Evolutionary conservation across 305 asterid genomes (phyloP).

Genomic region (Plantago lanceolata): DNA sequence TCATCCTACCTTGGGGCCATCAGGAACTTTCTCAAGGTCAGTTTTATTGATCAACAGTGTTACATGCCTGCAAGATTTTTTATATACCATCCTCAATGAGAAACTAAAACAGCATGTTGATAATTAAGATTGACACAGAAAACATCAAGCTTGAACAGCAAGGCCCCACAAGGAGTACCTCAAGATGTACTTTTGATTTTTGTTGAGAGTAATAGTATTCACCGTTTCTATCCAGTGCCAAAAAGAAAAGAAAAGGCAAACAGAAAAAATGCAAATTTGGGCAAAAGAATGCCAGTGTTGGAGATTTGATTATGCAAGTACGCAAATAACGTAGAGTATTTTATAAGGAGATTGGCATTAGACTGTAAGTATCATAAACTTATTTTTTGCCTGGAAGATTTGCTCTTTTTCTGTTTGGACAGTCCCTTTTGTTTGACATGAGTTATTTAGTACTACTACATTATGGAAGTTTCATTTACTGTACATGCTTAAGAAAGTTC

Average conservation of each 20-base stretch:
- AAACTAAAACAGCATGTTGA: conserved; percentile 18
- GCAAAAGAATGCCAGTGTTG: no score
- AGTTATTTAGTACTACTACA: conserved; percentile 1
- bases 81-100: conserved; percentile 29
- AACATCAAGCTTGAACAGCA: conserved; percentile 17
- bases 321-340: neutral
- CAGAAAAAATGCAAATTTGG: no score
- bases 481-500: conserved; percentile 20
- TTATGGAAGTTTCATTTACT: conserved; percentile 6
- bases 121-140: conserved; percentile 13
- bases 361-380: neutral
- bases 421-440: neutral
- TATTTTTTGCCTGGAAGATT: no score
- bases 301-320: no score
- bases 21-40: conserved; percentile 74
- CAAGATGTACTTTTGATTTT: conserved; percentile 1
- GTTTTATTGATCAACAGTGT: conserved; percentile 63
- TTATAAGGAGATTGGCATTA: conserved; percentile 5
- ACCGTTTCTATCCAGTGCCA: no score
- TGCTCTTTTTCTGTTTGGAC: conserved; percentile 7
- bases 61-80: conserved; percentile 56
- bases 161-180: conserved; percentile 9
- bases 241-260: no score
- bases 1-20: conserved; percentile 74
- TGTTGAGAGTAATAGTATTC: no score